These are phyloP conservation scores for Micractinium conductrix DNA, from an alignment of 139 green algal species.

Conservation along the genomic window DNA sequence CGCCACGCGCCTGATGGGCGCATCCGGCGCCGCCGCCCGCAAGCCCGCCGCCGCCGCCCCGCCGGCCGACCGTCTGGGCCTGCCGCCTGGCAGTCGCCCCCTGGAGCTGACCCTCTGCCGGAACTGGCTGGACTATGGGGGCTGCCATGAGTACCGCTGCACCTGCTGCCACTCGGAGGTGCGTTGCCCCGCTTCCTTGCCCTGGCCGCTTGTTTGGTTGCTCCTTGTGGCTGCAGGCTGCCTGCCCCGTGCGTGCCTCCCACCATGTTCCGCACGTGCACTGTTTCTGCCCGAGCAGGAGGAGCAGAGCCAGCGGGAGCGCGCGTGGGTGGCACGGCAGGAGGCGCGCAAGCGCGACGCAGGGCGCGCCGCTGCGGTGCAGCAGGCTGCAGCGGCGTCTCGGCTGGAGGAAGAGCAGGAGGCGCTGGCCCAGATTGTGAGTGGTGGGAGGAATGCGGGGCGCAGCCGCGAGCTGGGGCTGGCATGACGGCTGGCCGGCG, in stretches of 20 bases:
- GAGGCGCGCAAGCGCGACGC: background rate
- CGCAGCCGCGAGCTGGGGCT: too few relatives aligned
- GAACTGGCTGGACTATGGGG: background rate
- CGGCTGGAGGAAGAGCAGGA: constrained; percentile 1
- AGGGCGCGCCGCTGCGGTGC: background rate
- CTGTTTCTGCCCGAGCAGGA: too few relatives aligned
- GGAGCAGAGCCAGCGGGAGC: constrained; percentile 7
- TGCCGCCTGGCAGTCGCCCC: background rate
- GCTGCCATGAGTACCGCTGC: background rate
- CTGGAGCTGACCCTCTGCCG: background rate
- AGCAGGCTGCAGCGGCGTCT: background rate
- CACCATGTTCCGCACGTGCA: too few relatives aligned
- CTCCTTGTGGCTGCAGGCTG: too few relatives aligned
- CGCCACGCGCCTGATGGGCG: background rate
- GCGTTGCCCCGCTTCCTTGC: too few relatives aligned
- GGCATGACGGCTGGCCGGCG: too few relatives aligned
- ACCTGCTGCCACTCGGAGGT: background rate
- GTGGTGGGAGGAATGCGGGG: background rate
- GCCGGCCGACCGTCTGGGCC: background rate
- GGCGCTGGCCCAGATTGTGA: constrained; percentile 3
- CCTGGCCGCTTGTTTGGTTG: too few relatives aligned
- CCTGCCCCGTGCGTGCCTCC: too few relatives aligned
- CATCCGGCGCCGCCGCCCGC: background rate
- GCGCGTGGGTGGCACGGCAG: background rate
- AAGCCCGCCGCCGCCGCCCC: background rate